Percentiles rank a stretch among this genome's conserved stretches.
These are phyloP conservation scores for Melanogaster broomeanus DNA, from an alignment of 768 basidiomycete species.

Conservation along the genomic window DNA sequence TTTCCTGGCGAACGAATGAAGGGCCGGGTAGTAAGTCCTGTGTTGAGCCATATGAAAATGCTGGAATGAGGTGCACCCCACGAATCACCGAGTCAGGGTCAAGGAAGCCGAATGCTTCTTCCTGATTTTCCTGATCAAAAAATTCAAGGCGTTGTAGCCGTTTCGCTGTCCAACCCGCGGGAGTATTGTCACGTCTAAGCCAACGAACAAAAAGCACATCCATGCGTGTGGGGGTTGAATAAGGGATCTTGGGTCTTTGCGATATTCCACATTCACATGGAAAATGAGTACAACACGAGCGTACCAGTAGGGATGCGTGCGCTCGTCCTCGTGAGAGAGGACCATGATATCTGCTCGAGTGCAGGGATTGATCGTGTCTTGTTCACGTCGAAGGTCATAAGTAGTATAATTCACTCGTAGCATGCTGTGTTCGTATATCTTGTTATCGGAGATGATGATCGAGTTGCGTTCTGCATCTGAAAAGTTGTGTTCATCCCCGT, in stretches of 20 bases:
- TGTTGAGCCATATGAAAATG: slow-evolving; percentile 27
- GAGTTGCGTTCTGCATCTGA: slow-evolving; percentile 17
- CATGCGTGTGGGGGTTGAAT: slow-evolving; percentile 20
- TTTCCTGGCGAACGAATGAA: too few species aligned
- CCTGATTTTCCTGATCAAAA: slow-evolving; percentile 23
- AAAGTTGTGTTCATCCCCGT: slow-evolving; percentile 30
- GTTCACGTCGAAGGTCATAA: slow-evolving; percentile 25
- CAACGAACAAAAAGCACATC: slow-evolving; percentile 46
- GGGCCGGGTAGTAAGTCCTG: slow-evolving; percentile 7
- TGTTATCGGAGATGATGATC: slow-evolving; percentile 23
- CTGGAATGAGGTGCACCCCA: slow-evolving; percentile 44
- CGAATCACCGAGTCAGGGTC: slow-evolving; percentile 43
- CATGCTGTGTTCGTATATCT: slow-evolving; percentile 18
- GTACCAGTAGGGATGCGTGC: slow-evolving; percentile 41
- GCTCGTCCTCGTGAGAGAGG: slow-evolving; percentile 25
- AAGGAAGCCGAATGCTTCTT: slow-evolving; percentile 44
- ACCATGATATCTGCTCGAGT: slow-evolving; percentile 39
- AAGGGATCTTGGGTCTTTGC: background rate
- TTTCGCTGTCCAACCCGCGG: slow-evolving; percentile 26
- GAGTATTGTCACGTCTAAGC: slow-evolving; percentile 31
- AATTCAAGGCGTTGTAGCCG: slow-evolving; percentile 42
- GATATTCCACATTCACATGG: slow-evolving; percentile 12
- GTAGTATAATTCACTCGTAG: slow-evolving; percentile 32
- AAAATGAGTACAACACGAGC: slow-evolving; percentile 13
- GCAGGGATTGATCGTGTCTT: slow-evolving; percentile 42